Evolutionary conservation across 208 protist genomes (phyloP).

Genomic region (Leishmania aethiopica): DNA sequence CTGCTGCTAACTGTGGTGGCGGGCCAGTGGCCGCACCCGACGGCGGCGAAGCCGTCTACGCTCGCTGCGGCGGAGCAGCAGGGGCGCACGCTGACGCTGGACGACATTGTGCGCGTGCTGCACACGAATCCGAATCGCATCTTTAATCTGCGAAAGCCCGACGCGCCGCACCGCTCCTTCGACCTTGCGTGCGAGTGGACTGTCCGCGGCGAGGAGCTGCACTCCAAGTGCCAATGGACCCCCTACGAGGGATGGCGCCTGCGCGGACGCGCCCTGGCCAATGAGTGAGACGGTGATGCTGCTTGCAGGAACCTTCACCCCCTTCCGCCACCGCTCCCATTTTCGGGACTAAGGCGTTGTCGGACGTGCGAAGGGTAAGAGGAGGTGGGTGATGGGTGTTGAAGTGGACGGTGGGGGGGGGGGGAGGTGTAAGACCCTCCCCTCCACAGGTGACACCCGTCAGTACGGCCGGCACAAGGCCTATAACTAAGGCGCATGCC

Average conservation of each 20-base stretch:
- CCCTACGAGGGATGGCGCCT: slow-evolving; percentile 83
- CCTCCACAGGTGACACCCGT: no score
- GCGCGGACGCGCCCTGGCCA: slow-evolving; percentile 46
- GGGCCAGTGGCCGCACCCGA: slow-evolving; percentile 76
- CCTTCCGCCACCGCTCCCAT: background rate
- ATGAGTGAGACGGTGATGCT: background rate
- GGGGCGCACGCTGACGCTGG: slow-evolving; percentile 33
- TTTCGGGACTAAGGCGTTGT: background rate
- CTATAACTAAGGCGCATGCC: no score
- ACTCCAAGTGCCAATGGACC: slow-evolving; percentile 88
- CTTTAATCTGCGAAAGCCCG: slow-evolving; percentile 50
- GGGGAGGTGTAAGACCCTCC: no score
- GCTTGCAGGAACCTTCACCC: background rate
- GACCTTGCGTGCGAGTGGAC: slow-evolving; percentile 52
- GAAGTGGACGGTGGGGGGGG: no score
- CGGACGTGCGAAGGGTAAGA: no score
- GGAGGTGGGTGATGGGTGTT: no score
- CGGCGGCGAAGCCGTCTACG: slow-evolving; percentile 46
- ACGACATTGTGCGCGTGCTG: slow-evolving; percentile 69
- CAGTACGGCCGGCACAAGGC: no score
- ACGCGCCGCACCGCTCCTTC: slow-evolving; percentile 39
- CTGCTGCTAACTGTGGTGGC: slow-evolving; percentile 87
- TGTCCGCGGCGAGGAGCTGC: slow-evolving; percentile 63
- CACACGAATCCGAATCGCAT: slow-evolving; percentile 84
- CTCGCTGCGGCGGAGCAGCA: slow-evolving; percentile 30